Base-by-base conservation (phyloP, 768 basidiomycete species). In the Hypholoma sublateritium region DNA sequence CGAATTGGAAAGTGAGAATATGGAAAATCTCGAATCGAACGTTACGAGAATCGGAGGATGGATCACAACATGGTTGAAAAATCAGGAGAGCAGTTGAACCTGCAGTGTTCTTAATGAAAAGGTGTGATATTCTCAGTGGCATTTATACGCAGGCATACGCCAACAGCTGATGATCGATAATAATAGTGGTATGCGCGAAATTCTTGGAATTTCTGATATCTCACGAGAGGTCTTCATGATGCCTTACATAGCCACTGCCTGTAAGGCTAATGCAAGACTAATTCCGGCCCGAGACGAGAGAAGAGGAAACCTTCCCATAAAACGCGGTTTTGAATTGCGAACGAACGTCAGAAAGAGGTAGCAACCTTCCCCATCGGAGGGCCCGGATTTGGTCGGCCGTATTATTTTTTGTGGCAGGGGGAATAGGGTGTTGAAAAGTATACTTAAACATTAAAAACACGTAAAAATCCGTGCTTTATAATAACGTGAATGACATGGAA, bases 1-100 rank as follows among this genome's bases (percentile, higher is more conserved):
- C 16, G 92, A 92, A 66, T 77, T 98, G 22, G 72, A 80, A 57
- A 94, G 91, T 69, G 89, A 92, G 67, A 80, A 73, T 19, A 84
- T 80, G 49, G 88, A 87, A 39, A 89, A 98, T 63, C 75, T 98
- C 37, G 89, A 97, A 68, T 78, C 84, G 19, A 98, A 98, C 69
- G 85, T 98, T n/a, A 74, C 79, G 9, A 82, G 93, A 67, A 88
- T 98, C 45, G 82, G 90, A n/a, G 77, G 85, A 58, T 98, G 97
- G 97, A 89, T 96, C 52, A 77, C 77, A 48, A 72, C 75, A 25
- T 99, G 96, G 95, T 68, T 63, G 60, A 73, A 69, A 50, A 74
- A 81, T 58, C 75, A 74, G 59, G 58, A 63, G 55, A 44, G 37
- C 55, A 62, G 37, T 50, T 58, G 46, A 47, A 25, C 46, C 22